Evolutionary conservation across 495 filamentous ascomycete genomes (phyloP), one percentile per base, ranked within the genome.

Genomic region (Cercophora sp.): DNA sequence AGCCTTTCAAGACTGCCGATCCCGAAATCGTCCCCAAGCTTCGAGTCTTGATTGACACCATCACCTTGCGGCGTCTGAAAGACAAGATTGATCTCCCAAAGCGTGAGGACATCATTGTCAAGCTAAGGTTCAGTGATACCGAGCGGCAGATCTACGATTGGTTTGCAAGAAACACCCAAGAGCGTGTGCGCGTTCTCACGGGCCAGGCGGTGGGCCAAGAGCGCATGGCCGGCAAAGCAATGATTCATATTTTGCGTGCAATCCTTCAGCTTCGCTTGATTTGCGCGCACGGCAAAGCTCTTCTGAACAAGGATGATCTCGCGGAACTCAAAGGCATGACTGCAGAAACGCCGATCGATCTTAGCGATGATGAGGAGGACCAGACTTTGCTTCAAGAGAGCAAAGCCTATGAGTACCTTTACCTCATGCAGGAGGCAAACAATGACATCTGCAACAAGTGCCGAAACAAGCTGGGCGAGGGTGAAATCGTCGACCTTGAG

Each of bases 21-120:
- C 82, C 88, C 3, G 85, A 88, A 24, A 89, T 89, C 40, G 71
- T 96, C 5, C 79, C 87, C 11, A 93, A 89, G 62, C 75, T 98
- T 29, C 88, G 91, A 13, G 77, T 96, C n/a, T 78, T 98, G 16
- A 89, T 98, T 13, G 88, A 96, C 60, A 92, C 87, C 32, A 85
- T 98, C 50, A 96, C 93, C 0, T 71, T 98, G 18, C 85, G 93
- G n/a, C 86, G 93, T 20, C 72, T 91, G 37, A 98, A 98, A 68
- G 89, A 96, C 64, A 86, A 82, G 63, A 91, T 96, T 49, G 75
- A 92, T 59, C 76, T 96, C 4, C 91, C 91, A 2, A 70, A 77
- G 18, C 82, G 91, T 1, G 73, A 74, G 2, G 92, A 96, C 56
- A 69, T 85, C 44, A 79, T 90, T 8, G 72, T 91, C 16, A 70